Conservation (phyloP, 371 early-diverging fungal genomes). For the Mortierella sp. region DNA sequence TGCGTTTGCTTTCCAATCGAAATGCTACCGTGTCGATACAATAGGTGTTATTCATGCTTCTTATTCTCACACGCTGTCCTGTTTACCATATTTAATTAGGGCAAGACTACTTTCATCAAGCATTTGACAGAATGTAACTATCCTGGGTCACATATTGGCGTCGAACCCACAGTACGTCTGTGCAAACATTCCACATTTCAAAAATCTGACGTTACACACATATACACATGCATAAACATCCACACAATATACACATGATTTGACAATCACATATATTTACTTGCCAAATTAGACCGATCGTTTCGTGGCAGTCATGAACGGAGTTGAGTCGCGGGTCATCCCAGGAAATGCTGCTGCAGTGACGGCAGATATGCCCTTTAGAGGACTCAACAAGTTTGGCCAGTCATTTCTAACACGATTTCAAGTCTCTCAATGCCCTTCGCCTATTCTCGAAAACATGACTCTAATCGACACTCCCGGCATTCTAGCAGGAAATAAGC, state of each 20-base stretch:
- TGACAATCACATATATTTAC: too few relatives aligned
- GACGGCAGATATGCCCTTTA: slow-evolving; percentile 82
- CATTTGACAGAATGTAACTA: slow-evolving; percentile 83
- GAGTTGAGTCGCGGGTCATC: slow-evolving; percentile 77
- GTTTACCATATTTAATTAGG: slow-evolving; percentile 54
- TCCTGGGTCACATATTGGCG: slow-evolving; percentile 88
- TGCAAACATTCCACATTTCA: neutral
- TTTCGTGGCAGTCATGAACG: slow-evolving; percentile 88
- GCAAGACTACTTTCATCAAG: slow-evolving; percentile 89
- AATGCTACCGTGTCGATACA: neutral
- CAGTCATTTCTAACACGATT: slow-evolving; percentile 84
- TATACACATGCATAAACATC: too few relatives aligned
- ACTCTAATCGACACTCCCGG: slow-evolving; percentile 92
- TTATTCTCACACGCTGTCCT: neutral
- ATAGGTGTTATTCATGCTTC: too few relatives aligned
- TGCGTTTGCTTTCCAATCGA: slow-evolving; percentile 19
- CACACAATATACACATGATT: too few relatives aligned
- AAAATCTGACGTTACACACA: neutral
- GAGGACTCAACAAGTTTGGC: slow-evolving; percentile 80
- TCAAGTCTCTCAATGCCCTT: slow-evolving; percentile 86
- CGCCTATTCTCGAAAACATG: slow-evolving; percentile 81
- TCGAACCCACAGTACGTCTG: slow-evolving; percentile 77
- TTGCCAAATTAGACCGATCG: slow-evolving; percentile 83
- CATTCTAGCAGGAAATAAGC: slow-evolving; percentile 89
- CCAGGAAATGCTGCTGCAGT: slow-evolving; percentile 93